Evolutionary conservation across 495 filamentous ascomycete species (phyloP).

Genomic region (Penicillium macrosclerotiorum): DNA sequence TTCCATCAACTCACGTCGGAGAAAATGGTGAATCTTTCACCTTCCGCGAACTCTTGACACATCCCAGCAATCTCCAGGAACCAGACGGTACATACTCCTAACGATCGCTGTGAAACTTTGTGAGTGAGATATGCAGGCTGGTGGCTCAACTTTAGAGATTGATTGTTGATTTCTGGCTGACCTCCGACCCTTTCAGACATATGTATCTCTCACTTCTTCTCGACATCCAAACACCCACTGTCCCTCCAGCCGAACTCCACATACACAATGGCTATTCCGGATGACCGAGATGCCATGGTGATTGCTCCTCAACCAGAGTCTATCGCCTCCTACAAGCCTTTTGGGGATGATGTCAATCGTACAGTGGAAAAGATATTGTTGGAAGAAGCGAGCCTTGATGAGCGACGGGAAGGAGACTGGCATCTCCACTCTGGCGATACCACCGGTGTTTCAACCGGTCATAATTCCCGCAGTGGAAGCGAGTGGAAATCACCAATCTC

Average conservation of each 20-base stretch:
- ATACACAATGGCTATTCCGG: conserved; percentile 1
- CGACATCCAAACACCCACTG: too few relatives aligned
- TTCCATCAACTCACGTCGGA: too few relatives aligned
- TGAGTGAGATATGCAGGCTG: too few relatives aligned
- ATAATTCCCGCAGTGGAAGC: too few relatives aligned
- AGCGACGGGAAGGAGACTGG: conserved; percentile 12
- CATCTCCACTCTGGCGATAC: neutral
- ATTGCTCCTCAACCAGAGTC: conserved; percentile 20
- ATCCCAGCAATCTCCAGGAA: too few relatives aligned
- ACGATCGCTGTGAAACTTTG: too few relatives aligned
- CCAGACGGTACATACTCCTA: too few relatives aligned
- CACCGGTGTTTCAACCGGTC: neutral
- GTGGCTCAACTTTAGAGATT: too few relatives aligned
- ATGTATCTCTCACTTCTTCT: neutral
- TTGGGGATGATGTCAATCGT: conserved; percentile 13
- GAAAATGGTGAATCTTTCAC: too few relatives aligned
- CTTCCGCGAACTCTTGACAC: too few relatives aligned
- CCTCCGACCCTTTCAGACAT: neutral
- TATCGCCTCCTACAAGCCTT: conserved; percentile 16
- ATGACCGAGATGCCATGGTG: conserved; percentile 19
- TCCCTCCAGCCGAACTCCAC: neutral
- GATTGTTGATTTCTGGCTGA: too few relatives aligned
- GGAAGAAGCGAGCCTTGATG: conserved; percentile 25
- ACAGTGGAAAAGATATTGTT: conserved; percentile 26
- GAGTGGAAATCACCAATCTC: too few relatives aligned